Percentiles rank a stretch among this genome's conserved stretches.
Conservation (phyloP, 148 eudicot genomes). For the Chenopodium formosanum region DNA sequence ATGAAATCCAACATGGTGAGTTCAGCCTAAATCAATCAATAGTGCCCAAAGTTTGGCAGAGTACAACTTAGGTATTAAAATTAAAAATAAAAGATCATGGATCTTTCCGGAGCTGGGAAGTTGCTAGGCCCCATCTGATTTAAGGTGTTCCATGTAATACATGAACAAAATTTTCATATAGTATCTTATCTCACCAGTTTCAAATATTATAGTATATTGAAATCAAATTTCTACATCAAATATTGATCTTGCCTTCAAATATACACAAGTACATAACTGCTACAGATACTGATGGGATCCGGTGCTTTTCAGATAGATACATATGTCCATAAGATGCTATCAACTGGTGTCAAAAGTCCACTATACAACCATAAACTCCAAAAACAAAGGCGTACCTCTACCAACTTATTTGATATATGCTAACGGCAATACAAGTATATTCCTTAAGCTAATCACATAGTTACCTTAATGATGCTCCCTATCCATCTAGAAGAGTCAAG, state of each 20-base stretch:
- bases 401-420: not conserved
- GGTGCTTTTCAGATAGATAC: not conserved
- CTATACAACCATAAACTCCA: not conserved
- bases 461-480: not conserved
- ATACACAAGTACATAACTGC: not conserved
- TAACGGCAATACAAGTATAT: not conserved
- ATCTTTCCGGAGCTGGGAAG: not conserved
- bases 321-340: not conserved
- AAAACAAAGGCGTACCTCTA: not conserved
- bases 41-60: slow-evolving; percentile 6
- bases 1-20: not conserved
- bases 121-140: slow-evolving; percentile 23
- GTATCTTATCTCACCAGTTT: slow-evolving; percentile 10
- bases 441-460: not conserved
- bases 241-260: not conserved
- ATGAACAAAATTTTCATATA: slow-evolving; percentile 20
- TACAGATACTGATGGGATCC: not conserved
- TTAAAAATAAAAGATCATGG: not conserved
- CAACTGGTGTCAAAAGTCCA: not conserved
- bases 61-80: slow-evolving; percentile 1
- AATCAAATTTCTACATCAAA: not conserved
- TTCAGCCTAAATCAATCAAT: not conserved
- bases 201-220: not conserved
- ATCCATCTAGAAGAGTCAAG: not conserved
- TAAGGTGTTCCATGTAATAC: not conserved